These are phyloP conservation scores for Theileria orientalis DNA, from an alignment of 169 alveolate genomes.

Conservation along the genomic window DNA sequence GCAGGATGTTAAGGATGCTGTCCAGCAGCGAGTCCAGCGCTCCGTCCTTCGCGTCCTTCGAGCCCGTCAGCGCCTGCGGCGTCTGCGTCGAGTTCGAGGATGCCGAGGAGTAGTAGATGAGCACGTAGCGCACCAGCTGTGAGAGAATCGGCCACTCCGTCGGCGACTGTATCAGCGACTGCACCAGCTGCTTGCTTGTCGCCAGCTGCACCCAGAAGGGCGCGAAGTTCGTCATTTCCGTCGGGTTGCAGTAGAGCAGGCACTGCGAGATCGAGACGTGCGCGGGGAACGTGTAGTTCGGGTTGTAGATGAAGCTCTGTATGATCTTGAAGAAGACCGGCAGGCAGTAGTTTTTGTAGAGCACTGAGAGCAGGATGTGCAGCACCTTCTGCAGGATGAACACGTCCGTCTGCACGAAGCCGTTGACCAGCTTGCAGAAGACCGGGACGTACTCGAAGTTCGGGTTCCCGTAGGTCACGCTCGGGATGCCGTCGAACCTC, in stretches of 20 bases:
- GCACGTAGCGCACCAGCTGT: constrained; percentile 71
- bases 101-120: constrained; percentile 64
- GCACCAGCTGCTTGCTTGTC: constrained; percentile 85
- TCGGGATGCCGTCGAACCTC: constrained; percentile 41
- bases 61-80: constrained; percentile 36
- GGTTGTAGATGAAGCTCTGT: constrained; percentile 17
- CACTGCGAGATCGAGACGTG: constrained; percentile 52
- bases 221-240: constrained; percentile 86
- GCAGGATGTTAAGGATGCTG: constrained; percentile 78
- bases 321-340: constrained; percentile 50
- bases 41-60: constrained; percentile 8
- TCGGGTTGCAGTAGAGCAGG: constrained; percentile 44
- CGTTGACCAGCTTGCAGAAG: constrained; percentile 48
- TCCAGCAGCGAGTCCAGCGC: not conserved
- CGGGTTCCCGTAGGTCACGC: constrained; percentile 35
- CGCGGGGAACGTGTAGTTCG: constrained; percentile 23
- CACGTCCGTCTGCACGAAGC: constrained; percentile 35
- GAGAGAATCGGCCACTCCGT: constrained; percentile 79
- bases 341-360: constrained; percentile 33
- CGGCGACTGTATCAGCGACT: constrained; percentile 80
- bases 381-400: constrained; percentile 62
- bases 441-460: constrained; percentile 31
- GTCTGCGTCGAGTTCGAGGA: constrained; percentile 15
- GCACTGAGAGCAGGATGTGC: constrained; percentile 45
- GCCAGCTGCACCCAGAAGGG: constrained; percentile 90